Evolutionary conservation across 2,329 filamentous ascomycete species (phyloP), one percentile per base, ranked within the genome.

Genomic region (Pezizomycotina sp.): DNA sequence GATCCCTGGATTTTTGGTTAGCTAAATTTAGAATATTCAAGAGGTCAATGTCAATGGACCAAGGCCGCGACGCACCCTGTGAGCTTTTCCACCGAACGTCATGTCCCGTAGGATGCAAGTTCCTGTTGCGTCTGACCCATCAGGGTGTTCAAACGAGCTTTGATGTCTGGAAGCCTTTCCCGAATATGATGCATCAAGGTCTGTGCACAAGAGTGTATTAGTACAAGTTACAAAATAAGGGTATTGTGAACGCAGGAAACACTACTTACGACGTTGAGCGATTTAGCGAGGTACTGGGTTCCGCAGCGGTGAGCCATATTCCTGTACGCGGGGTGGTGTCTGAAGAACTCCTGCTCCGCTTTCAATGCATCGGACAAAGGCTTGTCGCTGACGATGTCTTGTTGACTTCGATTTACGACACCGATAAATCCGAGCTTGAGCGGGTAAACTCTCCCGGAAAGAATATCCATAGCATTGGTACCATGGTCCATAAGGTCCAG

Each of bases 111-210:
- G 58, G 86, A 92, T 27, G 89, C 89, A 38, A 98, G 68, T 58
- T 98, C 89, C 62, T 98, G 89, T 56, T 98, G 89, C 31, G 89
- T 95, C 60, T 98, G 89, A n/a, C 89, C 89, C 89, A 98, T 98
- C 33, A 98, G 64, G 1, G 89, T 98, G 59, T 98, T 98, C 44
- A 98, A 67, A 36, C 89, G 76, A 31, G 89, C 89, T 61, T 98
- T 98, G 64, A 98, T 98, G 57, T 98, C 89, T 19, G 89, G 89
- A 51, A 98, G 63, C 29, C 89, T 74, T 56, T 98, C 89, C 43
- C 89, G 78, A 54, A 98, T 98, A 55, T 98, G 89, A 14, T 74
- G 62, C 89, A 98, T 95, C 47, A 98, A 67, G 8, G 89, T 98
- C 27, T 52, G 32, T 21, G 21, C 31, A 41, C 14, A 43, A 25